Base-by-base conservation (phyloP, 371 early-diverging fungal genomes). In the Modicella reniformis region DNA sequence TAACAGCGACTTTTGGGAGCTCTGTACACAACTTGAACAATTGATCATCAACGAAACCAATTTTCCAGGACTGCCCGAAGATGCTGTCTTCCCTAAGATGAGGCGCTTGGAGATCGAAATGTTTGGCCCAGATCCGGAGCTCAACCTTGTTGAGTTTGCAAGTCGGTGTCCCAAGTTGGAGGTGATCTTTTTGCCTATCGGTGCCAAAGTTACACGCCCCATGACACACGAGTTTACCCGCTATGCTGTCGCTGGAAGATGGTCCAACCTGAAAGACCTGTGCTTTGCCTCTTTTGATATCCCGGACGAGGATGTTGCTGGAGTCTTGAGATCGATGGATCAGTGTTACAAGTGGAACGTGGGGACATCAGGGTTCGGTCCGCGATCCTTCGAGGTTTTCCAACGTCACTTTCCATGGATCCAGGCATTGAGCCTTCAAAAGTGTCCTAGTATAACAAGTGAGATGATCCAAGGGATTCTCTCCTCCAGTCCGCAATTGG, bases 111-210 rank as follows among this genome's bases (percentile, higher is more conserved):
- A 37, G 12, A 37, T 37, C 5, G 37, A 37, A 37, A 37, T 12
- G 8, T 37, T 37, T 37, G 12, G 37, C 12, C 37, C 5, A 12
- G 8, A 37, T 12, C 8, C 5, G 8, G 37, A 37, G 37, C 8
- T 37, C 37, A 37, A 37, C 37, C 5, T 37, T 12, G 12, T 37
- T 5, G 37, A 37, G 37, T 37, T 37, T 37, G 12, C 37, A 25
- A 40, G 41, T 12, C 29, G 41, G 21, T 57, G 57, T 26, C 57
- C 57, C 21, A 57, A 40, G 32, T 7, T 57, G 23, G 57, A 57
- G 17, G 40, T 25, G 10, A 8, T 57, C 3, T 37, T 37, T 37
- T 37, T 37, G 12, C 37, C 37, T 37, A 12, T 37, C 34, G 41
- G 40, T 23, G 25, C n/a, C 34, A 23, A 40, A 25, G 33, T 1